phyloP scores from a whole-genome alignment of 257 asterid species.

The Solanum paucissectum region DNA sequence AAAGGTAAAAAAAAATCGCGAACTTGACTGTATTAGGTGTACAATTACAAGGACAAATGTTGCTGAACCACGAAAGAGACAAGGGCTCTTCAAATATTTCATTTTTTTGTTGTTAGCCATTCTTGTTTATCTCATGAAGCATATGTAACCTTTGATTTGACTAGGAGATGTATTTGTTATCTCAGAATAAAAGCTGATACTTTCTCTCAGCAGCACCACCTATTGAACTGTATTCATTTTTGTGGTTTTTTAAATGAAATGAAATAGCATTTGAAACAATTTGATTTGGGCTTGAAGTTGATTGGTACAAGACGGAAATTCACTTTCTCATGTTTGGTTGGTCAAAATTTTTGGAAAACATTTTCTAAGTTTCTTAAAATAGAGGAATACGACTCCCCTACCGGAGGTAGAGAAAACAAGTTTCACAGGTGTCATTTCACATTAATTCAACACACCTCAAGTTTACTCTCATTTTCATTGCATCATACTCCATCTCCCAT shows the following conservation, averaged over 20 bases:
- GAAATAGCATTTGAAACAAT: background rate
- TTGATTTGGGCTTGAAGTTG: background rate
- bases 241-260: background rate
- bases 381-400: background rate
- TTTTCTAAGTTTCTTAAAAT: background rate
- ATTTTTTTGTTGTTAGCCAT: background rate
- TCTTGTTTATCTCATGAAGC: background rate
- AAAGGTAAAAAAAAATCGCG: background rate
- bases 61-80: background rate
- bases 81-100: background rate
- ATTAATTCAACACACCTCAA: background rate
- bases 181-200: background rate
- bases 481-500: background rate
- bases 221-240: background rate
- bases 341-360: background rate
- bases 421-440: background rate
- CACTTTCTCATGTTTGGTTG: background rate
- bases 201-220: background rate
- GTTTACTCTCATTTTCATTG: background rate
- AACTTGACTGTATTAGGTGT: background rate
- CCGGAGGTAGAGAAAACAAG: background rate
- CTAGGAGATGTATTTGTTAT: background rate
- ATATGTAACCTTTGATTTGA: background rate
- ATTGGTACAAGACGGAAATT: background rate
- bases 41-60: background rate